Base-by-base conservation (phyloP, 768 basidiomycete species). In the Lentinula detonsa region DNA sequence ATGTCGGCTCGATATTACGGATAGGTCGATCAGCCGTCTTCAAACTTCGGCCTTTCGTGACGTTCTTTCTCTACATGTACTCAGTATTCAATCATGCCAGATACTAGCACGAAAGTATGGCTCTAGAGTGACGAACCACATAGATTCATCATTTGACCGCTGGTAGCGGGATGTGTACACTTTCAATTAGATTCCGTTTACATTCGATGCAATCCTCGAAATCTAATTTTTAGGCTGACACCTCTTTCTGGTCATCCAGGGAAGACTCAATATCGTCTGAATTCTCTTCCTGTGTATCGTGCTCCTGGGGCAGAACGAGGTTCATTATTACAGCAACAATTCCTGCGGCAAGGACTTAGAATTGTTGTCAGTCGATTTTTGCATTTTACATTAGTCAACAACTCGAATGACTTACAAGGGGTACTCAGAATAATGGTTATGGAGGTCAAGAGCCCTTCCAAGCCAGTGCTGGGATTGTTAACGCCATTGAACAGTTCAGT, bases 361-460 rank as follows among this genome's bases (percentile, higher is more conserved):
- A 4, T 2, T 2, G 45, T 10, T 6, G 28, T 34, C 16, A 18
- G 21, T n/a, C 39, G 11, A 60, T n/a, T 42, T 1, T 50, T 18
- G 28, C 11, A 39, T 31, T 54, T 6, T 34, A 35, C 37, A 15
- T 16, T 5, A 35, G 9, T 51, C 54, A 21, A 57, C 8, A 23
- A 40, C 60, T 62, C 11, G 52, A 28, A 45, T 10, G 50, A 70
- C 87, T 77, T 71, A 91, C 91, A 93, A 39, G 91, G 92, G 1
- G 91, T 93, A 62, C 84, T 87, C 58, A 93, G 71, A 42, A 93
- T 74, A 66, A 94, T 93, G 35, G 87, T 87, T 63, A 93, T 90
- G 4, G 88, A 88, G 67, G 85, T 77, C 62, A 95, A 83, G 50
- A 93, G 75, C 0, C 91, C 90, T 62, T 80, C 72, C n/a, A 93